Conservation (phyloP, 2,329 filamentous ascomycete genomes). For the Trichoderma arundinaceum region DNA sequence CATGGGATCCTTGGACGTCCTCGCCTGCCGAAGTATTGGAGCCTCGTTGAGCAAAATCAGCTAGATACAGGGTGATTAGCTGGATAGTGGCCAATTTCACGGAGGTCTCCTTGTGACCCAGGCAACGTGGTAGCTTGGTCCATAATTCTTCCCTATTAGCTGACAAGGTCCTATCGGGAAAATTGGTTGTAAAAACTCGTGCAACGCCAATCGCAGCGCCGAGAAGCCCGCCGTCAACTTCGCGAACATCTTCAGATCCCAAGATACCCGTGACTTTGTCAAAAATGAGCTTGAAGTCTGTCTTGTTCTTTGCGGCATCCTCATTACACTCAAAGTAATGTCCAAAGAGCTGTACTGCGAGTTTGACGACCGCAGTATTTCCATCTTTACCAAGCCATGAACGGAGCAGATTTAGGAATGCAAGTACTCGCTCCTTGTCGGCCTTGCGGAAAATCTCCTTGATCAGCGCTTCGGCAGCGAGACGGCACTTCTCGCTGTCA, state of each 20-base stretch:
- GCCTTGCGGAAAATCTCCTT: conserved; percentile 81
- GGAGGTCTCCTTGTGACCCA: conserved; percentile 73
- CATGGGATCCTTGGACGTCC: conserved; percentile 71
- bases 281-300: conserved; percentile 70
- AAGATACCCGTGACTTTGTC: conserved; percentile 60
- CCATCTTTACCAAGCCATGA: conserved; percentile 78
- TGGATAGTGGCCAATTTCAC: conserved; percentile 79
- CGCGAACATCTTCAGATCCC: conserved; percentile 57
- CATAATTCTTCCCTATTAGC: conserved; percentile 69
- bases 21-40: conserved; percentile 54
- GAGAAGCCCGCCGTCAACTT: conserved; percentile 71
- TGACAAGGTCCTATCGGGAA: conserved; percentile 68
- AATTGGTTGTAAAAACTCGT: conserved; percentile 68
- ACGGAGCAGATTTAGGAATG: conserved; percentile 72
- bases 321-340: conserved; percentile 79
- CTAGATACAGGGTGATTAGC: conserved; percentile 77
- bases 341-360: conserved; percentile 80
- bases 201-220: conserved; percentile 75
- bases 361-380: conserved; percentile 71
- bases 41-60: conserved; percentile 73
- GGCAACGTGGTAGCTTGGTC: conserved; percentile 68
- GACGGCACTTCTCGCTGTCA: conserved; percentile 81
- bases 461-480: conserved; percentile 79
- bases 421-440: conserved; percentile 72
- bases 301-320: conserved; percentile 63